A percentile compares a stretch with the other conserved stretches of the same genome.
phyloP scores from a whole-genome alignment of 768 basidiomycete species.

The Calocybe gangraenosa region DNA sequence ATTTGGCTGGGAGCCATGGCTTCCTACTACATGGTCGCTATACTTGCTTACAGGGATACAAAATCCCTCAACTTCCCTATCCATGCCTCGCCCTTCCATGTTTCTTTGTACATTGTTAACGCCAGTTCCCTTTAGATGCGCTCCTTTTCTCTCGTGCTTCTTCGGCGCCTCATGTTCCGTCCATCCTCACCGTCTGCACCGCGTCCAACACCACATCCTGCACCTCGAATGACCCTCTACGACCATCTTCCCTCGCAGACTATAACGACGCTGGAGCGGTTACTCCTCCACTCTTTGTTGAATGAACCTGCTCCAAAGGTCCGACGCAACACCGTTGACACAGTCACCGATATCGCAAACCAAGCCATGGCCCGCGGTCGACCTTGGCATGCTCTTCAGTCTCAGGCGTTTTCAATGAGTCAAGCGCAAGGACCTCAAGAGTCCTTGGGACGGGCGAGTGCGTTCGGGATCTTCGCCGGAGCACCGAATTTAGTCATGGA shows the following conservation, averaged over 20 bases:
- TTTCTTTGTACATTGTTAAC: neutral
- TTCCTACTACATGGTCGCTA: no score
- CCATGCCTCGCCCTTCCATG: neutral
- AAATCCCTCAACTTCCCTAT: no score
- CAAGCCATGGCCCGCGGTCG: constrained; percentile 70
- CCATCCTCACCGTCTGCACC: constrained; percentile 30
- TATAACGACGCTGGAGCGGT: constrained; percentile 63
- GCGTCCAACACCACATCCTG: constrained; percentile 15
- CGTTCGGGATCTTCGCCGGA: constrained; percentile 69
- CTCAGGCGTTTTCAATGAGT: constrained; percentile 65
- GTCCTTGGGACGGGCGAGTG: constrained; percentile 47
- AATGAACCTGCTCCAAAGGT: constrained; percentile 59
- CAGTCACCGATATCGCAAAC: constrained; percentile 71
- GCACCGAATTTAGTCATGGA: constrained; percentile 76
- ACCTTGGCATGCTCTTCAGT: constrained; percentile 80
- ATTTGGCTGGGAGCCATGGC: no score
- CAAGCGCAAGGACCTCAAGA: constrained; percentile 21
- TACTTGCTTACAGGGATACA: no score
- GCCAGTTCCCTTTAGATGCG: constrained; percentile 55
- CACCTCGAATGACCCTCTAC: constrained; percentile 58
- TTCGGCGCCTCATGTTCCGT: constrained; percentile 76
- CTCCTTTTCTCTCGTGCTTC: constrained; percentile 77
- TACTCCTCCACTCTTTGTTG: constrained; percentile 64
- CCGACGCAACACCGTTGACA: constrained; percentile 68
- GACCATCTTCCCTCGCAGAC: constrained; percentile 70